phyloP scores from a whole-genome alignment of 495 filamentous ascomycete species.

The Neurospora sp. region DNA sequence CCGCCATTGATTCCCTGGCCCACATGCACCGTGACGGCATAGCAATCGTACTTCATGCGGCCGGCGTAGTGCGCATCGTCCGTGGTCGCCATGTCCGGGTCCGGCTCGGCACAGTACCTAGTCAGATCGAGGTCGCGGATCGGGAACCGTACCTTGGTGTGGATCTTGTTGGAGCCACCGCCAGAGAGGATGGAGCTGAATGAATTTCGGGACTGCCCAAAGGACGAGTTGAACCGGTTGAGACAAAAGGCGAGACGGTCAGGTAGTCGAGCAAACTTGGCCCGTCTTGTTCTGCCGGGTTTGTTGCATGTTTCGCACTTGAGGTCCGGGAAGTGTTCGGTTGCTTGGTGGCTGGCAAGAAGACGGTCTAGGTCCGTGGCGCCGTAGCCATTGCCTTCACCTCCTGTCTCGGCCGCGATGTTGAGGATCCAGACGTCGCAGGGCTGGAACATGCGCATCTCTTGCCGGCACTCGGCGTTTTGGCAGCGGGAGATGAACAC shows the following conservation, averaged over 20 bases:
- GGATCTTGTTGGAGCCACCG: slow-evolving; percentile 12
- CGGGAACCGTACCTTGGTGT: slow-evolving; percentile 23
- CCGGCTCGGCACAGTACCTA: slow-evolving; percentile 14
- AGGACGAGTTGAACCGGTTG: slow-evolving; percentile 16
- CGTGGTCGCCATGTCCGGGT: slow-evolving; percentile 5
- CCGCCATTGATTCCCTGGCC: slow-evolving; percentile 21
- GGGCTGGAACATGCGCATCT: slow-evolving; percentile 13
- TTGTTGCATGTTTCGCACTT: slow-evolving; percentile 23
- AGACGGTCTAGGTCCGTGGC: slow-evolving; percentile 12
- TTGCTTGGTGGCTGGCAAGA: slow-evolving; percentile 7
- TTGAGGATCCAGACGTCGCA: slow-evolving; percentile 16
- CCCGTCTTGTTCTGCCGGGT: slow-evolving; percentile 17
- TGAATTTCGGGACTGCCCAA: neutral
- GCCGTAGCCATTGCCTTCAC: slow-evolving; percentile 1
- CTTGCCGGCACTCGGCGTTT: slow-evolving; percentile 12
- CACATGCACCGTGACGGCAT: slow-evolving; percentile 33
- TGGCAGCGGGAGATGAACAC: slow-evolving; percentile 18
- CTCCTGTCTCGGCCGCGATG: slow-evolving; percentile 3
- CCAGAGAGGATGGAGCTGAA: neutral
- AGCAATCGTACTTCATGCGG: slow-evolving; percentile 32
- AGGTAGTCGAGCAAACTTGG: slow-evolving; percentile 23
- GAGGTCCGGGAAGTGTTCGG: slow-evolving; percentile 9
- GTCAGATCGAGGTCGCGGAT: slow-evolving; percentile 29
- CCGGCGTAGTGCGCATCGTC: slow-evolving; percentile 14
- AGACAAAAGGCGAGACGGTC: slow-evolving; percentile 24